Base-by-base conservation (phyloP, 202 grass and related monocot species). In the Carex arenaria region DNA sequence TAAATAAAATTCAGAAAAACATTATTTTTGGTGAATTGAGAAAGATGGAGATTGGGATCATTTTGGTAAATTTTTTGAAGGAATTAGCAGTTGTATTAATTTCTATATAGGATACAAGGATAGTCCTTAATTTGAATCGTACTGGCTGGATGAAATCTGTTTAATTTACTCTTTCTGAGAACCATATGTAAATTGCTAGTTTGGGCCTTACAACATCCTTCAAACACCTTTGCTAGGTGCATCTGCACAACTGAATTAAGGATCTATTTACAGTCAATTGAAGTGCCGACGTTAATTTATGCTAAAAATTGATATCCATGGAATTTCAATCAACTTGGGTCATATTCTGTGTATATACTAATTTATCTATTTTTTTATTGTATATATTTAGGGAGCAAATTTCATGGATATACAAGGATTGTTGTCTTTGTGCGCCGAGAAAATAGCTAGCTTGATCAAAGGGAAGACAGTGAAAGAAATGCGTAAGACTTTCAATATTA, bases 401-500 rank as follows among this genome's bases (percentile, higher is more conserved):
- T 86, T 64, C 54, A 61, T 91, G 86, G 70, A 66, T 78, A 54
- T 93, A 7, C 42, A 87, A 57, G 86, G 89, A 20, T 80, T 91
- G 60, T 20, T 87, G 51, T 61, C 81, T 26, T 59, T 91, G 51
- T 72, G 86, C 36, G 67, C 74, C 51, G 72, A 61, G 1, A 30
- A 84, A 13, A 66, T 87, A 15, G 86, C 71, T 1, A 64, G 87
- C 80, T 87, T 81, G 84, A 89, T 93, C 78, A 91, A 49, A 71
- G 86, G 89, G 10, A 91, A 23, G 78, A 74, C 65, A 6, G 59
- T 63, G 1, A 84, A 85, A 20, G 63, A 89, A 61, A 85, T 91
- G 54, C 86, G 91, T 0, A 22, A 43, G 31, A 42, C 42, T 42
- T 91, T 93, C 23, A 72, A 80, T 28, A 87, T 85, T 4, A n/a